Evolutionary conservation across 176 grass and related monocot genomes (phyloP).

Genomic region (Rhynchospora tenuis): DNA sequence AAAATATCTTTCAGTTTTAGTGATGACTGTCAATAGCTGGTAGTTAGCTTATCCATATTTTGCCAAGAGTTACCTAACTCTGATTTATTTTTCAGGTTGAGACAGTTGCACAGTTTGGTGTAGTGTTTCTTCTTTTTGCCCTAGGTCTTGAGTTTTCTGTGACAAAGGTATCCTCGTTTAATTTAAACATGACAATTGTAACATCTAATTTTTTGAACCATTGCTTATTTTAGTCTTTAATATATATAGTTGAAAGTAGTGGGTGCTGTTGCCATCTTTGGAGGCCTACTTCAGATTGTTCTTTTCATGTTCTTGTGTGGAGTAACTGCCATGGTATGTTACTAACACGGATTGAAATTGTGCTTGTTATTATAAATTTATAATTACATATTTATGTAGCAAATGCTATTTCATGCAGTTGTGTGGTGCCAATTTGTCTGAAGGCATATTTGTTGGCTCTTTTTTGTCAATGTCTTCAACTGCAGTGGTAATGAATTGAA

Average conservation of each 20-base stretch:
- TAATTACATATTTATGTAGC: neutral
- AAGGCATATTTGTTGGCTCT: conserved; percentile 93
- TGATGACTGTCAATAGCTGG: neutral
- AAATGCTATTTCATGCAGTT: conserved; percentile 42
- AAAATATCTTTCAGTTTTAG: neutral
- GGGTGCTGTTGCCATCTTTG: conserved; percentile 81
- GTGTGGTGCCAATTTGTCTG: conserved; percentile 82
- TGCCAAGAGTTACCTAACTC: neutral
- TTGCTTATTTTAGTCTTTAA: conserved; percentile 14
- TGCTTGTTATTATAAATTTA: neutral
- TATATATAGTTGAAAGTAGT: conserved; percentile 72
- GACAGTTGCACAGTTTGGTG: conserved; percentile 99
- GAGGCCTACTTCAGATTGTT: conserved; percentile 93
- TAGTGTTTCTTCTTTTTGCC: conserved; percentile 99
- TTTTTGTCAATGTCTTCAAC: conserved; percentile 99
- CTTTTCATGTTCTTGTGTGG: conserved; percentile 98
- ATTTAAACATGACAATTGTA: neutral
- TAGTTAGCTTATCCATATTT: neutral
- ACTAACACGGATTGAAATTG: neutral
- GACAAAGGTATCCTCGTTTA: conserved; percentile 51
- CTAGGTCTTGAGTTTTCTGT: conserved; percentile 95
- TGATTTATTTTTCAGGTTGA: conserved; percentile 66
- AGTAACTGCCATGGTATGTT: conserved; percentile 82
- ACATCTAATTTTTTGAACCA: neutral
- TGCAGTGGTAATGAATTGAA: conserved; percentile 62